phyloP scores from a whole-genome alignment of 1,284 basidiomycete species.

The Cerioporus squamosus region DNA sequence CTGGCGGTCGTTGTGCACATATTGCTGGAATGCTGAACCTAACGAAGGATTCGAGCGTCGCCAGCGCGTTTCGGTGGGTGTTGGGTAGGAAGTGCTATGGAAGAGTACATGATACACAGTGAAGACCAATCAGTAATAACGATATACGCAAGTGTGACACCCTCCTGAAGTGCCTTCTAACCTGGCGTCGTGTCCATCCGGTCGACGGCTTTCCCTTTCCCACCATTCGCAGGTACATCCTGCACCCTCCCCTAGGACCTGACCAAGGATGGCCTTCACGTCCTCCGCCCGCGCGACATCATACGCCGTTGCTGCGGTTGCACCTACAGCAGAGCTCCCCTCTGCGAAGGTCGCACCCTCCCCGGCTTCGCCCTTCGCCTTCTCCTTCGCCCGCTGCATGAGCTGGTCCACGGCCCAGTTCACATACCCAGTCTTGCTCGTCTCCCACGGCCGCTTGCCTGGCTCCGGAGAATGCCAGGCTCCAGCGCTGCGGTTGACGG shows the following conservation, averaged over 20 bases:
- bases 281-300: conserved; percentile 31
- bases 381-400: conserved; percentile 48
- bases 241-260: neutral
- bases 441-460: conserved; percentile 75
- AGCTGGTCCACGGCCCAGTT: conserved; percentile 69
- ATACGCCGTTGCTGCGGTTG: conserved; percentile 28
- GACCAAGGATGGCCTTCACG: conserved; percentile 31
- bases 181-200: conserved; percentile 16
- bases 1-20: too few species aligned
- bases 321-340: conserved; percentile 30
- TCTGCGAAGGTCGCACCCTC: conserved; percentile 24
- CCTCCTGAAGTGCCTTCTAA: neutral
- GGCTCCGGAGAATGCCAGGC: conserved; percentile 52
- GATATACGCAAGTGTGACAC: neutral
- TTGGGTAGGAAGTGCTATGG: too few species aligned
- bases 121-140: neutral
- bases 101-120: neutral
- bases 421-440: conserved; percentile 63
- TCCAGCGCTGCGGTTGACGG: conserved; percentile 43
- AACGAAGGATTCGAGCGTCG: too few species aligned
- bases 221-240: neutral
- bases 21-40: too few species aligned
- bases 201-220: conserved; percentile 3
- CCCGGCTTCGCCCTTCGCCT: conserved; percentile 33
- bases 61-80: too few species aligned